These are phyloP conservation scores for Hordeum vulgare DNA, from an alignment of 176 grass and related monocot species.

Conservation along the genomic window DNA sequence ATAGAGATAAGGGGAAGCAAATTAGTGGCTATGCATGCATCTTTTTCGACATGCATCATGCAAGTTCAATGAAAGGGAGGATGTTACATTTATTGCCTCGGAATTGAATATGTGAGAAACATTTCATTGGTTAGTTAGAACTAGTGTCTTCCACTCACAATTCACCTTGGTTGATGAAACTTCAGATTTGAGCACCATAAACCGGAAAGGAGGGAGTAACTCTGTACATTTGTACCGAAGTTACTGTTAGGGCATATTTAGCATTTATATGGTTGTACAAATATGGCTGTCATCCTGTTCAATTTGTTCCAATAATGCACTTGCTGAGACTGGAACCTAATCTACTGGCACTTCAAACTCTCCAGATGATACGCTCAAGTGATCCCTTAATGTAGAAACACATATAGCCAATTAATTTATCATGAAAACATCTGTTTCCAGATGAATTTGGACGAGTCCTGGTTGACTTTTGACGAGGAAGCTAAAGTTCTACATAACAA, in stretches of 20 bases:
- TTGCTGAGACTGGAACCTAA: background rate
- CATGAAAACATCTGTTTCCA: conserved; percentile 24
- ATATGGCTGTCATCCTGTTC: background rate
- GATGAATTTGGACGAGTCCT: conserved; percentile 77
- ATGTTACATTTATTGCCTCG: too few species aligned
- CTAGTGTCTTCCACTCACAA: too few species aligned
- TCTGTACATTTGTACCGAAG: background rate
- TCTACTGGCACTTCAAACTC: background rate
- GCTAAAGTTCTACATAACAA: conserved; percentile 91
- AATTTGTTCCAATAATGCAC: background rate
- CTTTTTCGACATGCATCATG: too few species aligned
- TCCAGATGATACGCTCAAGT: background rate
- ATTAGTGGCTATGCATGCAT: too few species aligned
- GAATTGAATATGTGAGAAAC: too few species aligned
- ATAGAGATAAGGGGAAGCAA: too few species aligned
- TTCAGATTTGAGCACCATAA: too few species aligned
- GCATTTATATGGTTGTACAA: background rate
- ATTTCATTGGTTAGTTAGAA: too few species aligned
- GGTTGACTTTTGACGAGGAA: conserved; percentile 71
- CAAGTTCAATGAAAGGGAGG: too few species aligned
- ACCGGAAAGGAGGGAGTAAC: too few species aligned
- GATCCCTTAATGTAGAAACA: background rate
- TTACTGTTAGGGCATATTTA: background rate
- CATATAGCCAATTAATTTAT: background rate
- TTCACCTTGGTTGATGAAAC: too few species aligned